Percentiles rank a stretch among this genome's conserved stretches.
Conservation (phyloP, 2,329 filamentous ascomycete species). For the Penicillium janthinellum region DNA sequence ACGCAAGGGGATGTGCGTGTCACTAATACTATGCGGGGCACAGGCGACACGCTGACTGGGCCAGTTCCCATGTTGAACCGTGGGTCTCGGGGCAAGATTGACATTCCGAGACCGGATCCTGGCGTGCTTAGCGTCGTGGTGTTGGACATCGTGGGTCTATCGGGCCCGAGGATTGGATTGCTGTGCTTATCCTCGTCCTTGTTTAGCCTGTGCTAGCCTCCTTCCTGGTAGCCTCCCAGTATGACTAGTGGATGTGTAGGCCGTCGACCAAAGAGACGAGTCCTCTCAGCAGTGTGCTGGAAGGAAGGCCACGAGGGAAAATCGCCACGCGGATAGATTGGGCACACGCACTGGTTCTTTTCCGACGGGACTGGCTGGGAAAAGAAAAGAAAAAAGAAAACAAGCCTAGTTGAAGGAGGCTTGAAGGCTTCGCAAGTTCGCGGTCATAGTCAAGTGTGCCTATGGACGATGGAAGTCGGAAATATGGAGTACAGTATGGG, state of each 20-base stretch:
- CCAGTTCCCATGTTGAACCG: constrained; percentile 12
- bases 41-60: constrained; percentile 3
- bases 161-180: constrained; percentile 13
- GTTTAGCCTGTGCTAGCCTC: background rate
- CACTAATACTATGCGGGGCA: constrained; percentile 9
- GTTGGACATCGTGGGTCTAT: constrained; percentile 19
- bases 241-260: background rate
- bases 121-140: constrained; percentile 21
- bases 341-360: constrained; percentile 10
- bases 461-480: background rate
- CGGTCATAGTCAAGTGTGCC: background rate
- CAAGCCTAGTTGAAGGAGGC: background rate
- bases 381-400: background rate
- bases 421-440: background rate
- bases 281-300: background rate
- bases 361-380: background rate
- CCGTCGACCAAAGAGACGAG: background rate
- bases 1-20: constrained; percentile 23
- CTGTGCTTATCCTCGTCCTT: constrained; percentile 2
- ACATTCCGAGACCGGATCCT: constrained; percentile 26
- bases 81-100: constrained; percentile 19
- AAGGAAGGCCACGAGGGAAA: background rate
- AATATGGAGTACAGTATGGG: background rate
- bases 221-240: background rate
- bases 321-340: constrained; percentile 7